Evolutionary conservation across 495 filamentous ascomycete species (phyloP), one percentile per base, ranked within the genome.

Genomic region (Geopyxis carbonaria): DNA sequence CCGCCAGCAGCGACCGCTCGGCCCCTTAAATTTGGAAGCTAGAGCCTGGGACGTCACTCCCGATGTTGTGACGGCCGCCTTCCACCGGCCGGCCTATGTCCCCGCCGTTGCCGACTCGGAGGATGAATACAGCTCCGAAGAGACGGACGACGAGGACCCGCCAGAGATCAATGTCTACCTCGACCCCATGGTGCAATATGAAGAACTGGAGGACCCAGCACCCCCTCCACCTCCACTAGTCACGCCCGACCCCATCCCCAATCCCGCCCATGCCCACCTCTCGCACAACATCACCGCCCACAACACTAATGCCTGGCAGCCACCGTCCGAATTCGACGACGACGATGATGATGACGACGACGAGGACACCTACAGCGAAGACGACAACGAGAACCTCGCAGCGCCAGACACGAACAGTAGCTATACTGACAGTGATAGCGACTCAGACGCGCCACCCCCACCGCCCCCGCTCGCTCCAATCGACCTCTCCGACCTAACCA

Each of bases 291-390:
- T 28, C 25, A 7, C 25, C 25, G 7, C 13, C 25, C 13, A 7
- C 25, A 28, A 13, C 25, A 28, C 25, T 7, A 7, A 28, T 7
- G 13, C 25, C 25, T n/a, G n/a, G n/a, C n/a, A n/a, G n/a, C n/a
- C n/a, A n/a, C n/a, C n/a, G n/a, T n/a, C n/a, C n/a, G 50, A 55
- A 19, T 46, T 47, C 2, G 42, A 45, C 25, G 47, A 43, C 11
- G 41, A 53, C 11, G 45, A 45, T 28, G 47, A 48, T 7, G 57
- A 59, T 20, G 47, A 43, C 41, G 43, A 50, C 14, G 35, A 45
- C 18, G 45, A 43, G n/a, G 49, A 33, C 2, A 16, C 31, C 11
- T 42, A 36, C 16, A 44, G 39, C n/a, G 37, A 43, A 21, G 32
- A 24, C n/a, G 38, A 47, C 5, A 4, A 31, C 4, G 41, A 48